A percentile compares a stretch with the other conserved stretches of the same genome.
These are phyloP conservation scores for Flaveria floridana DNA, from an alignment of 140 eudicot genomes.

Conservation along the genomic window DNA sequence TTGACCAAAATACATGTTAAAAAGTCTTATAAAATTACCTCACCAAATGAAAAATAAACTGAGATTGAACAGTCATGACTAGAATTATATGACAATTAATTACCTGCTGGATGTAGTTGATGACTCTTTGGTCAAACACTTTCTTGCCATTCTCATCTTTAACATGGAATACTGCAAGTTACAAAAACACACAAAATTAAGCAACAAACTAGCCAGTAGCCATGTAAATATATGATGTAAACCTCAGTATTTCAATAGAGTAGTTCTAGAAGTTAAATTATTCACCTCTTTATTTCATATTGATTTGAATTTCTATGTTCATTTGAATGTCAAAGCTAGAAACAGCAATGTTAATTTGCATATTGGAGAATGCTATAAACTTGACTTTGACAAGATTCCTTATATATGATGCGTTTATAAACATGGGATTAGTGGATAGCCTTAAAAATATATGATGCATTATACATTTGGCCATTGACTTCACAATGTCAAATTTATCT, in stretches of 20 bases:
- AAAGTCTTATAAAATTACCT: background rate
- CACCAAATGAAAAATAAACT: too few relatives aligned
- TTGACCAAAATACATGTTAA: background rate
- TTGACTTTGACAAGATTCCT: too few relatives aligned
- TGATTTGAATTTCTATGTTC: constrained; percentile 9
- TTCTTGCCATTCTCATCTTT: constrained; percentile 67
- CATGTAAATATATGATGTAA: constrained; percentile 12
- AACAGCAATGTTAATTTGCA: background rate
- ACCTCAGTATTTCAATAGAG: background rate
- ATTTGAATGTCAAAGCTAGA: background rate
- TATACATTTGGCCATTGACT: background rate
- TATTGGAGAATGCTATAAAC: background rate
- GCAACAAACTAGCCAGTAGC: background rate
- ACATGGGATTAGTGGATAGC: background rate
- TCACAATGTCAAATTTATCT: background rate
- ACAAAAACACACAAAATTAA: background rate
- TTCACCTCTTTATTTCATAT: background rate
- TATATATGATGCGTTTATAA: too few relatives aligned
- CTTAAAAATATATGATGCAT: background rate
- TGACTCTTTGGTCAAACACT: constrained; percentile 47
- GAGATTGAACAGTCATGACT: background rate
- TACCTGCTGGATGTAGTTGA: constrained; percentile 70
- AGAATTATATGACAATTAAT: background rate
- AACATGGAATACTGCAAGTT: constrained; percentile 67
- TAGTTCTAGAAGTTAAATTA: background rate